These are phyloP conservation scores for Pseudogymnoascus sp. DNA, from an alignment of 2,329 filamentous ascomycete genomes.

Conservation along the genomic window DNA sequence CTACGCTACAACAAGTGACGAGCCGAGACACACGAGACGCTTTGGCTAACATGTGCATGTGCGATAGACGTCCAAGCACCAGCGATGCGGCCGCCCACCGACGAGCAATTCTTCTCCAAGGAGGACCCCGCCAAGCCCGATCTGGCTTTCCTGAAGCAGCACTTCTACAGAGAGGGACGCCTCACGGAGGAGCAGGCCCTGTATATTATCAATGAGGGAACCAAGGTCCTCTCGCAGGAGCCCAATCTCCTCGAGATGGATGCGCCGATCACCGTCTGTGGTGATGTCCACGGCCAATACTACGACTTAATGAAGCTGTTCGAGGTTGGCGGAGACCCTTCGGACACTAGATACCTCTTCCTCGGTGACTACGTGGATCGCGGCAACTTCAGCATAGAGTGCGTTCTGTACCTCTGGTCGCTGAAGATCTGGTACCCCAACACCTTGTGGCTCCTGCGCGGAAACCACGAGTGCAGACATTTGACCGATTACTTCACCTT, in stretches of 20 bases:
- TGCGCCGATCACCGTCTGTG: conserved; percentile 95
- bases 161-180: conserved; percentile 95
- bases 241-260: conserved; percentile 99
- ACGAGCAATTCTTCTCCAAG: conserved; percentile 90
- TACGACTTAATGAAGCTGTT: conserved; percentile 99
- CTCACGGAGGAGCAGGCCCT: conserved; percentile 95
- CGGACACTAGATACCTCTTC: conserved; percentile 94
- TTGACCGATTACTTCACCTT: conserved; percentile 99
- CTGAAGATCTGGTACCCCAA: conserved; percentile 99
- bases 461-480: conserved; percentile 97
- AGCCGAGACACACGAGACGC: conserved; percentile 4
- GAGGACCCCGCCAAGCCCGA: conserved; percentile 81
- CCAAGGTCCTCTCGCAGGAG: conserved; percentile 78
- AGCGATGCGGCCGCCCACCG: conserved; percentile 81
- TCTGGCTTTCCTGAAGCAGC: conserved; percentile 90
- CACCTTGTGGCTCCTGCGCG: conserved; percentile 90
- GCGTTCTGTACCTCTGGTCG: conserved; percentile 93
- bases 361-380: conserved; percentile 96
- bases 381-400: conserved; percentile 99
- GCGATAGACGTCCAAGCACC: conserved; percentile 88
- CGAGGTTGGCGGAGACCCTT: conserved; percentile 92
- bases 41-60: conserved; percentile 18
- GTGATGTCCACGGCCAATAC: conserved; percentile 97
- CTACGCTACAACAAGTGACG: background rate
- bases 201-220: conserved; percentile 85